Conservation (phyloP, 2,329 filamentous ascomycete genomes). For the Ophiostoma quercus region DNA sequence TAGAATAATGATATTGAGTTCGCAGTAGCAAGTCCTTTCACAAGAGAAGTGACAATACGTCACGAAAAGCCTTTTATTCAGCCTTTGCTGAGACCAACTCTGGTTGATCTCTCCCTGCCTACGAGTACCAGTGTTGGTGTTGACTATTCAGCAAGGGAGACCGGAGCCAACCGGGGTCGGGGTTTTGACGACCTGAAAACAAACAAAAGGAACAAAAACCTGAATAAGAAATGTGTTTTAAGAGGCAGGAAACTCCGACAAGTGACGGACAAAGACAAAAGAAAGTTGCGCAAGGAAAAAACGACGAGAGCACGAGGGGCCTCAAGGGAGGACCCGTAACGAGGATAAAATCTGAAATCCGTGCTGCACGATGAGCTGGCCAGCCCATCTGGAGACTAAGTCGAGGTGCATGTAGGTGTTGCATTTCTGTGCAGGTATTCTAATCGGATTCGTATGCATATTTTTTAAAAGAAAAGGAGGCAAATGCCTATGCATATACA, state of each 20-base stretch:
- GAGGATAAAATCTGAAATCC: neutral
- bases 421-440: neutral
- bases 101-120: neutral
- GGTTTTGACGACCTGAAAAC: neutral
- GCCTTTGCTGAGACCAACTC: neutral
- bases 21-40: too few species aligned
- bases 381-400: neutral
- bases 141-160: neutral
- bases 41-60: neutral
- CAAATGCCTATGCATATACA: neutral
- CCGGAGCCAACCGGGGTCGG: neutral
- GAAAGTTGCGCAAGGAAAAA: neutral
- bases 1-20: too few species aligned
- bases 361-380: conserved; percentile 1
- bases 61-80: neutral
- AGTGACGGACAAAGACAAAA: neutral
- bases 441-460: neutral
- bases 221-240: too few species aligned
- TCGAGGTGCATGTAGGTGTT: neutral
- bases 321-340: neutral
- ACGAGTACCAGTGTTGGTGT: neutral
- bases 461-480: neutral
- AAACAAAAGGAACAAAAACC: neutral
- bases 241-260: neutral
- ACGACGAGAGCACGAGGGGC: neutral